A percentile compares a stretch with the other conserved stretches of the same genome.
These are phyloP conservation scores for Priceomyces medius DNA, from an alignment of 805 yeast species.

Conservation along the genomic window DNA sequence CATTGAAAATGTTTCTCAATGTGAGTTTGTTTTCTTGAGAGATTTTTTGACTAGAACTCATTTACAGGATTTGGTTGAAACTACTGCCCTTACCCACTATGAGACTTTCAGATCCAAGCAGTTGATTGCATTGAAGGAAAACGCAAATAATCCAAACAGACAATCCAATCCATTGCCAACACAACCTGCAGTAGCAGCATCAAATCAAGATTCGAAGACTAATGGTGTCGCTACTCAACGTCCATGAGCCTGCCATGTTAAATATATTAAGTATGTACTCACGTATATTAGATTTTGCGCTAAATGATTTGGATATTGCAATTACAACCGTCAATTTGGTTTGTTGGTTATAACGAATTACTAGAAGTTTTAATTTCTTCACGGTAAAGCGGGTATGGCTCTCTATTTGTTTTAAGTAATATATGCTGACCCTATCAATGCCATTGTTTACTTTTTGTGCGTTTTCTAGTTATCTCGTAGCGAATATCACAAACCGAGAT, in stretches of 20 bases:
- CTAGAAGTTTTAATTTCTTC: neutral
- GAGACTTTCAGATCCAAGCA: constrained; percentile 93
- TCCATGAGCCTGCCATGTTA: no score
- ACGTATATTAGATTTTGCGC: neutral
- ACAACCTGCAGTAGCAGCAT: constrained; percentile 1
- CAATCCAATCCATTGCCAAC: constrained; percentile 21
- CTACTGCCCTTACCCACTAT: constrained; percentile 84
- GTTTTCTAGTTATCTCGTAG: neutral
- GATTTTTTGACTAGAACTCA: constrained; percentile 95
- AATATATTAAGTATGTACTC: neutral
- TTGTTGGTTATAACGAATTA: neutral
- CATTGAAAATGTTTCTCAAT: constrained; percentile 91
- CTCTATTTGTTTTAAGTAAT: neutral
- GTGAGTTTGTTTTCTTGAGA: constrained; percentile 92
- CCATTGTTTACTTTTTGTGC: neutral
- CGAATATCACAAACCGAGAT: neutral
- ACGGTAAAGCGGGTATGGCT: neutral
- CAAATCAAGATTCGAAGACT: constrained; percentile 5
- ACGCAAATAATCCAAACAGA: constrained; percentile 55
- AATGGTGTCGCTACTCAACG: constrained; percentile 8
- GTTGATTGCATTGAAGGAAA: constrained; percentile 89
- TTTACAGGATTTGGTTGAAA: constrained; percentile 91
- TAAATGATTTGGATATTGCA: neutral
- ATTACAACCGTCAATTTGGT: neutral
- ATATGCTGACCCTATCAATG: neutral